Conservation (phyloP, 2,329 filamentous ascomycete species). For the Stenocarpella maydis region DNA sequence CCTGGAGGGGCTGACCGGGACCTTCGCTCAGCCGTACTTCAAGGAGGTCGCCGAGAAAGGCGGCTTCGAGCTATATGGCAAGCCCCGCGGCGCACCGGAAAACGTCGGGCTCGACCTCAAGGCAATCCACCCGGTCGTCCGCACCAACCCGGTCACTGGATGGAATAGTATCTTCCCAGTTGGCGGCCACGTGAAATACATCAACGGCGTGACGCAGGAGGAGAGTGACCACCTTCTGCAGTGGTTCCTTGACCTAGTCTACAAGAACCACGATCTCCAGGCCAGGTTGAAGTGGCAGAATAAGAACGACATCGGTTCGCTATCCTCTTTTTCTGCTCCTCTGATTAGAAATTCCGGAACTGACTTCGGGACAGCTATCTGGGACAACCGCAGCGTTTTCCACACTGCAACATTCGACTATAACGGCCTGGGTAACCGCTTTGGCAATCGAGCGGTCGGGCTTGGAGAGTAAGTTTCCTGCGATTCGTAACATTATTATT, state of each 20-base stretch:
- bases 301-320: conserved; percentile 51
- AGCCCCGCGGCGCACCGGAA: conserved; percentile 59
- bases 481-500: not conserved
- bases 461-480: conserved; percentile 52
- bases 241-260: conserved; percentile 52
- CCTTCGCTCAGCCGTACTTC: conserved; percentile 53
- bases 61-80: conserved; percentile 54
- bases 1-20: conserved; percentile 54
- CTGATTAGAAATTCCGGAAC: not conserved
- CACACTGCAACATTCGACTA: conserved; percentile 69
- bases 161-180: conserved; percentile 64
- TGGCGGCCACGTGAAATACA: conserved; percentile 51
- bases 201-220: conserved; percentile 53
- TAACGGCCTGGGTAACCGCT: conserved; percentile 57
- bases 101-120: conserved; percentile 60
- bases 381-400: conserved; percentile 68
- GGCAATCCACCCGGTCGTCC: conserved; percentile 63
- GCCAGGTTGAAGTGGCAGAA: conserved; percentile 56
- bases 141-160: conserved; percentile 70
- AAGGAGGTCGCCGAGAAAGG: conserved; percentile 48
- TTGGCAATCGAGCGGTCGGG: conserved; percentile 61
- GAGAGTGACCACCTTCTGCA: conserved; percentile 53
- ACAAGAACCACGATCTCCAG: conserved; percentile 59
- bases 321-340: not conserved
- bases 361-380: conserved; percentile 53